Evolutionary conservation across 176 grass and related monocot species (phyloP), one percentile per base, ranked within the genome.

Genomic region (Musa acuminata): DNA sequence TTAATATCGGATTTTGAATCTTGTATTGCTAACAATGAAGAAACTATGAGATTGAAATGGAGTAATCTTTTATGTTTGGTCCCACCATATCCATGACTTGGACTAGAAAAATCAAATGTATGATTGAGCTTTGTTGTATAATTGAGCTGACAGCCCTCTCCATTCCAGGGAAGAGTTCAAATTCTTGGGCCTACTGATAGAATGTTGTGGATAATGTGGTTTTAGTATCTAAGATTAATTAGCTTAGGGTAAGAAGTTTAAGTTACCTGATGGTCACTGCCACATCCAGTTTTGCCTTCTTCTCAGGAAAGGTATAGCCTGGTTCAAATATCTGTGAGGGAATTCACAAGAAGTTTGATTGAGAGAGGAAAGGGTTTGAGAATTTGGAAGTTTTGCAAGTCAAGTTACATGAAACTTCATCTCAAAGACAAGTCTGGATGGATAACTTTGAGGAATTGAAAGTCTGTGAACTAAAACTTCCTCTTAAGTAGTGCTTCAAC

Each of bases 261-360:
- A 2, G 9, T 57, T 87, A 91, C 92, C 88, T 91, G 52, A 89
- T 78, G 79, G 71, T 85, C 73, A 87, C 54, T 7, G 20, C 77
- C 50, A 80, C 55, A 71, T 90, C 85, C 35, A 79, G 81, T 68
- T 72, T 69, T 11, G 67, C 62, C 79, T 85, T 91, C 89, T 89
- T 91, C n/a, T 89, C 82, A 85, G 86, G 80, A 51, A 81, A 52
- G 2, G 65, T 89, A 81, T 96, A 91, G 24, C 72, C 82, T 83
- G 92, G 77, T 76, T 91, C 78, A 20, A 96, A 96, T 52, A 74
- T 85, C 92, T 96, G 80, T 51, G 54, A 76, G 57, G n/a, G 5
- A 82, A 84, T 60, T 55, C 12, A 60, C 0, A 76, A 69, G 55
- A 10, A 54, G 16, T 26, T 2, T 26, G 62, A 84, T 72, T 80